Evolutionary conservation across 2,329 filamentous ascomycete genomes (phyloP).

Genomic region (Fonsecaea nubica): DNA sequence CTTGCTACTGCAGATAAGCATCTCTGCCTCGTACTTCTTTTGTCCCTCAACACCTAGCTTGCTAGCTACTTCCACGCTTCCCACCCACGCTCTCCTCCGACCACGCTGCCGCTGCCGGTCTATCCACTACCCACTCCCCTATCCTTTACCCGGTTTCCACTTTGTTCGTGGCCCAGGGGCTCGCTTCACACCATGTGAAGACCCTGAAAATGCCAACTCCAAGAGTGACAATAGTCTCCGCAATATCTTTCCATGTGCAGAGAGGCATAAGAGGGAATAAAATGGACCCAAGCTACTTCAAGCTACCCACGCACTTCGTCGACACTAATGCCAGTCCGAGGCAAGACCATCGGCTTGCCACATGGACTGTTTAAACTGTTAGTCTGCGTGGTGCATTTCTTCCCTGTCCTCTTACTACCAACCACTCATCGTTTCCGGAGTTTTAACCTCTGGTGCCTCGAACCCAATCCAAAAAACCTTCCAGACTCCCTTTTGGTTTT

Average conservation of each 20-base stretch:
- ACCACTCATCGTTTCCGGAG: not conserved
- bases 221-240: not conserved
- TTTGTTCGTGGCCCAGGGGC: not conserved
- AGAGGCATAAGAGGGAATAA: not conserved
- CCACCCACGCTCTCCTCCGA: not conserved
- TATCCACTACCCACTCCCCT: not conserved
- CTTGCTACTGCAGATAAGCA: not conserved
- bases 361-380: conserved; percentile 1
- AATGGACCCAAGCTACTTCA: not conserved
- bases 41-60: too few species aligned
- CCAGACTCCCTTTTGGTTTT: not conserved
- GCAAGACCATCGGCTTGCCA: conserved; percentile 5
- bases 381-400: not conserved
- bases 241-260: conserved; percentile 3
- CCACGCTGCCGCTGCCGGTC: not conserved
- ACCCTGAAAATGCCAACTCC: not conserved
- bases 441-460: not conserved
- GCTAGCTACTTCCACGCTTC: too few species aligned
- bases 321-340: not conserved
- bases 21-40: not conserved
- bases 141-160: not conserved
- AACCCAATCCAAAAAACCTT: not conserved
- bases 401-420: not conserved
- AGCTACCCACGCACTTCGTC: not conserved
- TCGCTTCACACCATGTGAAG: not conserved